phyloP scores from a whole-genome alignment of 2,329 filamentous ascomycete genomes.

The Neofusicoccum kwambonambiense region DNA sequence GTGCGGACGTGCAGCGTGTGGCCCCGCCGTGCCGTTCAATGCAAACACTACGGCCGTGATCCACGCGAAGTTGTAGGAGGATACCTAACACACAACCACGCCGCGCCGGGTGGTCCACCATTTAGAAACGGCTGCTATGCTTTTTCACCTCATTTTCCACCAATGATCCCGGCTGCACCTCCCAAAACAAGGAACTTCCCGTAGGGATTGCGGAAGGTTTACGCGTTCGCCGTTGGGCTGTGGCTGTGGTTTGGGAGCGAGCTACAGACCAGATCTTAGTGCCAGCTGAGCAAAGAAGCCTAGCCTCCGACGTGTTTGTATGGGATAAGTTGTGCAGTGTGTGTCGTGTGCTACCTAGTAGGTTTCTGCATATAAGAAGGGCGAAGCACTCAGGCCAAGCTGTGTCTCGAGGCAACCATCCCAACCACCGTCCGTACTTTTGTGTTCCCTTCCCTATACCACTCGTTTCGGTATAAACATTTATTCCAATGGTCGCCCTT shows the following conservation, averaged over 20 bases:
- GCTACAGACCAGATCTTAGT: not conserved
- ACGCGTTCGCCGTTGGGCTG: slow-evolving; percentile 9
- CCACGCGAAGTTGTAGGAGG: slow-evolving; percentile 9
- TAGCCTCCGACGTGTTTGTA: slow-evolving; percentile 12
- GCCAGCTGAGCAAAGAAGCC: not conserved
- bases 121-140: slow-evolving; percentile 7
- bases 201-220: not conserved
- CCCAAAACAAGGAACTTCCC: slow-evolving; percentile 3
- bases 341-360: slow-evolving; percentile 2
- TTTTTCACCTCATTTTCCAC: slow-evolving; percentile 3
- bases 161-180: slow-evolving; percentile 2
- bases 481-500: slow-evolving; percentile 8
- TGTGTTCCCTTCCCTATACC: not conserved
- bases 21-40: slow-evolving; percentile 6
- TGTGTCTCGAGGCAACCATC: slow-evolving; percentile 1
- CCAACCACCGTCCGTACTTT: not conserved
- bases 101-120: slow-evolving; percentile 1
- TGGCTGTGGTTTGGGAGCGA: not conserved
- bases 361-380: slow-evolving; percentile 10
- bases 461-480: not conserved
- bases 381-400: slow-evolving; percentile 11
- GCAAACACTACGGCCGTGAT: slow-evolving; percentile 15
- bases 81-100: not conserved
- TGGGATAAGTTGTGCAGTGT: slow-evolving; percentile 9
- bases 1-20: not conserved